Base-by-base conservation (phyloP, 768 basidiomycete species). In the Podaxis carcinomalis region DNA sequence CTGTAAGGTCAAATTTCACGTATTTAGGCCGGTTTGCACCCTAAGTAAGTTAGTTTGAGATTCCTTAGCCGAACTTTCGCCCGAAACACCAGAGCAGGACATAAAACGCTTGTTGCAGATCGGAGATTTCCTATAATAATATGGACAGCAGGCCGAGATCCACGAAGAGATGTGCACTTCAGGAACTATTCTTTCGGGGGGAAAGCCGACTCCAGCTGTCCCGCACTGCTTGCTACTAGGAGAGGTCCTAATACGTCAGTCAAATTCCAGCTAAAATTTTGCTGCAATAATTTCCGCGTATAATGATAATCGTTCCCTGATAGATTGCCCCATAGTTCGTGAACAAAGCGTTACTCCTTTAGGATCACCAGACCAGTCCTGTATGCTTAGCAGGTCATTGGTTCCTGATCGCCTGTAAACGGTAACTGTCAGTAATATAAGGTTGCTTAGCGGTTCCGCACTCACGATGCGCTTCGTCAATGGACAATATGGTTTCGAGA, bases 11-110 rank as follows among this genome's bases (percentile, higher is more conserved):
- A 58, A 66, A 61, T 66, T 47, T 44, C 58, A 51, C 61, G 63
- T 61, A 54, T 57, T 63, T 54, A 64, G 47, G 46, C 56, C 60
- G 36, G 54, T 44, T 57, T 23, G 51, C 42, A 58, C 27, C 65
- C 63, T 46, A 64, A 66, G 39, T 61, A 47, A 58, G 61, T 61
- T 64, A 64, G 65, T 57, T 54, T 25, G 50, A 51, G 37, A 47
- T 39, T 36, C 57, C 51, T 52, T 56, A 63, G 62, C 63, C 63
- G 63, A 61, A 11, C 14, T 55, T 54, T 39, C 36, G 56, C 46
- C 61, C 54, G 46, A 51, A 64, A 54, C 32, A 32, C n/a, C 32
- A 47, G 19, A 44, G 40, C 44, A 25, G 19, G 51, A 35, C 21
- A 57, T 61, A 49, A 54, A 61, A 49, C 36, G 53, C 61, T 65